Base-by-base conservation (phyloP, 345 rosid species). In the Gossypium turneri region DNA sequence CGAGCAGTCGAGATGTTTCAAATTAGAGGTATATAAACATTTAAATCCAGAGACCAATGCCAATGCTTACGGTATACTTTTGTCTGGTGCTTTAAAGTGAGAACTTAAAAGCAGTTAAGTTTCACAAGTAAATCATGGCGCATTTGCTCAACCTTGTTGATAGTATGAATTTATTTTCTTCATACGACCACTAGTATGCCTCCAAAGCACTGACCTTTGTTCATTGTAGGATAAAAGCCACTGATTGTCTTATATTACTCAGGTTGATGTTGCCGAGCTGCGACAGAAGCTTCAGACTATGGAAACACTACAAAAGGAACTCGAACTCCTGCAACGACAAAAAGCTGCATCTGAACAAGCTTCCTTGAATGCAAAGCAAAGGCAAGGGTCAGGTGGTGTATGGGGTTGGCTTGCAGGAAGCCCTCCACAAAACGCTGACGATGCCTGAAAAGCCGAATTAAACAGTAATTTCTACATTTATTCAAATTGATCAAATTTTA, bases 331-430 rank as follows among this genome's bases (percentile, higher is more conserved):
- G 19, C 94, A 85, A 80, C 91, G 98, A 47, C 99, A 96, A 79
- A 92, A 90, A 83, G 99, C 99, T 12, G 95, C 95, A 16, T 93
- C 99, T 1, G 99, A 92, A 83, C 88, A 96, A 84, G 99, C 95
- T 2, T 92, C 89, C 67, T 76, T 89, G 24, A 85, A 79, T 19
- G 90, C 97, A 60, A 92, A 84, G 81, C 85, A 83, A 75, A 82
- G 85, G 82, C 97, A 93, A 78, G 79, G 92, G 73, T 93, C 99
- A 0, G 89, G 97, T 51, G 93, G 99, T 3, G 91, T 96, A 72
- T 96, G 99, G 99, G 92, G 97, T 55, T 96, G 99, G 99, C 90
- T 96, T 22, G 96, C 97, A 0, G 98, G 99, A 77, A 58, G 87
- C 71, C 92, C 98, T 50, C 13, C 63, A 74, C 65, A 76, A 63